Base-by-base conservation (phyloP, 192 early-diverging fungal genomes). In the Coemansia sp. region DNA sequence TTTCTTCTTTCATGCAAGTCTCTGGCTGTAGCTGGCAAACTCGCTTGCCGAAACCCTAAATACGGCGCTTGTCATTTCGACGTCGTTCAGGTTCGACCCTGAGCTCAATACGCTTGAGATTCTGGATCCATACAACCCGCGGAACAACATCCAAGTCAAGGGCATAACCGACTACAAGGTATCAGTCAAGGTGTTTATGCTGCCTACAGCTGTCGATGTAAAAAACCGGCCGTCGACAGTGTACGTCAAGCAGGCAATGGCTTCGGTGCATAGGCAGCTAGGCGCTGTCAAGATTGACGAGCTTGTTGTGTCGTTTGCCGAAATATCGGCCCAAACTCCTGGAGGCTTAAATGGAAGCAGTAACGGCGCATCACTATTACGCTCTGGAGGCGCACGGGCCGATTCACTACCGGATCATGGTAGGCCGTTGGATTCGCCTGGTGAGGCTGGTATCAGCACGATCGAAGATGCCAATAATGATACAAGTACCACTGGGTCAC, bases 51-150 rank as follows among this genome's bases (percentile, higher is more conserved):
- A 69, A 17, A 79, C 76, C 11, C 53, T 79, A 10, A 79, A 79
- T 59, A 66, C 67, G 38, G 65, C 76, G 39, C 59, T 79, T 45
- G 66, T 72, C 15, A 66, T 73, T 7, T 65, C 57, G 7, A 73
- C 76, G 46, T 79, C 76, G 50, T 79, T 72, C 27, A 63, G 76
- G 8, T 79, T 79, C 18, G 69, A 73, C 62, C 76, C 76, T 11
- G 76, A 71, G 43, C 66, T 79, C 11, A 79, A 79, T 12, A 68
- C 69, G 66, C 70, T 79, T 24, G 76, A 79, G 57, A 79, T 79
- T 23, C 58, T 73, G 37, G 76, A 79, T 52, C 69, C 76, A 1
- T 57, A 61, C 34, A 78, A 78, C 50, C 45, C 50, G 14, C 60
- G 74, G 37, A 78, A 78, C 62, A 61, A 78, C 50, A 65, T 78